phyloP scores from a whole-genome alignment of 2,329 filamentous ascomycete genomes.

The Penicillium sclerotiorum region DNA sequence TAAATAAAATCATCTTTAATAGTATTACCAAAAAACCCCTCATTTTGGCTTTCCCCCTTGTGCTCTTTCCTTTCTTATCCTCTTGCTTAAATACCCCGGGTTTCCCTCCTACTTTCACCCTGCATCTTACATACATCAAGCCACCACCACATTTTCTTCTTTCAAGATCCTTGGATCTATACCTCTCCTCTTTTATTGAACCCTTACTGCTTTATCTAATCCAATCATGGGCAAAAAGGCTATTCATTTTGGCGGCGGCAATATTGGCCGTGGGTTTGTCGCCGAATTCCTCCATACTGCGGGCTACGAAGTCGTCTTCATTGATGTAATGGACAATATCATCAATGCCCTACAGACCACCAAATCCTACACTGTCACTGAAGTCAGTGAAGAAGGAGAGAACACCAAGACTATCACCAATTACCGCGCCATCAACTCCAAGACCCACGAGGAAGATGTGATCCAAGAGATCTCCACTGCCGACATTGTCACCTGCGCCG shows the following conservation, averaged over 20 bases:
- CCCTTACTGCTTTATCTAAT: neutral
- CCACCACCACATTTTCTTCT: neutral
- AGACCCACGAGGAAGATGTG: constrained; percentile 77
- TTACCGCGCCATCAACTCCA: constrained; percentile 96
- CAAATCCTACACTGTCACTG: constrained; percentile 84
- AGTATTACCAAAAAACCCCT: neutral
- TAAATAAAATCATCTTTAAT: neutral
- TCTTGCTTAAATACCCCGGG: neutral
- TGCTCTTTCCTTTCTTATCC: constrained; percentile 1
- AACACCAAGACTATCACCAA: constrained; percentile 83
- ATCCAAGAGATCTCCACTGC: constrained; percentile 83
- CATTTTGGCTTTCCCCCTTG: neutral
- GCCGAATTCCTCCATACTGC: constrained; percentile 93
- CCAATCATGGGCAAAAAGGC: constrained; percentile 62
- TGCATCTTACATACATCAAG: constrained; percentile 2
- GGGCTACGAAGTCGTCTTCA: constrained; percentile 93
- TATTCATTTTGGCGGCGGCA: constrained; percentile 83
- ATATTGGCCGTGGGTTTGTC: constrained; percentile 85
- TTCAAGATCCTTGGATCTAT: neutral
- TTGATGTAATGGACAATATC: constrained; percentile 84
- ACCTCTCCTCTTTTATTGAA: neutral
- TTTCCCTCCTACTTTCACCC: constrained; percentile 8
- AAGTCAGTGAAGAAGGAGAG: constrained; percentile 84
- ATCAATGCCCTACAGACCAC: constrained; percentile 77
- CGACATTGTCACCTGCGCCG: constrained; percentile 92